Evolutionary conservation across 2,329 filamentous ascomycete genomes (phyloP).

Genomic region (Colletotrichum eremochloae): DNA sequence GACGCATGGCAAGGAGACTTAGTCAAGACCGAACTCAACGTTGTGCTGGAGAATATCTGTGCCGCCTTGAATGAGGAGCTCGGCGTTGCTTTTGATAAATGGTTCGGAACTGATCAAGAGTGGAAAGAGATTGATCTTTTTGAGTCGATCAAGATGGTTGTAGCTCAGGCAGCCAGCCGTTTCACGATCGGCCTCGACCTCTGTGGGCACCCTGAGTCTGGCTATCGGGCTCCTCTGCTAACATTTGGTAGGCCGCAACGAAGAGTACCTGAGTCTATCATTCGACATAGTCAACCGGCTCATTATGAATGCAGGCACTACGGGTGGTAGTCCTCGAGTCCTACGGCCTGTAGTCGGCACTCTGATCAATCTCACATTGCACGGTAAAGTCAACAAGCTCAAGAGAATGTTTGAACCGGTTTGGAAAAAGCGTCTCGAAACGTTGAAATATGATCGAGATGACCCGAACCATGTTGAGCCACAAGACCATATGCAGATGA

Average conservation of each 20-base stretch:
- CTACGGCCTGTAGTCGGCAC: constrained; percentile 51
- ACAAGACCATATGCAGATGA: constrained; percentile 57
- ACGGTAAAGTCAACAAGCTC: constrained; percentile 46
- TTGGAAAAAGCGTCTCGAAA: constrained; percentile 45
- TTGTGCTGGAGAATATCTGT: constrained; percentile 51
- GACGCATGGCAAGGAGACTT: constrained; percentile 54
- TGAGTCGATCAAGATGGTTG: constrained; percentile 46
- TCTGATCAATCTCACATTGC: constrained; percentile 45
- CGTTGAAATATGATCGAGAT: constrained; percentile 38
- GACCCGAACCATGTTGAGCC: constrained; percentile 47
- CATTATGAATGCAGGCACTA: constrained; percentile 51
- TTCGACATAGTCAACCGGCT: constrained; percentile 50
- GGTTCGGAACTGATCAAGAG: constrained; percentile 51
- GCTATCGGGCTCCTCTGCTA: background rate
- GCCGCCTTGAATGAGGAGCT: constrained; percentile 54
- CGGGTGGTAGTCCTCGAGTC: constrained; percentile 48
- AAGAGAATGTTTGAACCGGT: constrained; percentile 47
- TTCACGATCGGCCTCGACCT: constrained; percentile 51
- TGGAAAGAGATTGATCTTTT: constrained; percentile 53
- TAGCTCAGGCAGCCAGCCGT: constrained; percentile 49
- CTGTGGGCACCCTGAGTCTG: constrained; percentile 44
- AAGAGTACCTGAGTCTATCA: constrained; percentile 50
- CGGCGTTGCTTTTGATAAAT: constrained; percentile 50
- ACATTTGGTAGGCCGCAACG: constrained; percentile 47
- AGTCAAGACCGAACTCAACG: constrained; percentile 54